Percentiles rank a stretch among this genome's conserved stretches.
Evolutionary conservation across 441 rosid genomes (phyloP).

Genomic region (California macrophylla): DNA sequence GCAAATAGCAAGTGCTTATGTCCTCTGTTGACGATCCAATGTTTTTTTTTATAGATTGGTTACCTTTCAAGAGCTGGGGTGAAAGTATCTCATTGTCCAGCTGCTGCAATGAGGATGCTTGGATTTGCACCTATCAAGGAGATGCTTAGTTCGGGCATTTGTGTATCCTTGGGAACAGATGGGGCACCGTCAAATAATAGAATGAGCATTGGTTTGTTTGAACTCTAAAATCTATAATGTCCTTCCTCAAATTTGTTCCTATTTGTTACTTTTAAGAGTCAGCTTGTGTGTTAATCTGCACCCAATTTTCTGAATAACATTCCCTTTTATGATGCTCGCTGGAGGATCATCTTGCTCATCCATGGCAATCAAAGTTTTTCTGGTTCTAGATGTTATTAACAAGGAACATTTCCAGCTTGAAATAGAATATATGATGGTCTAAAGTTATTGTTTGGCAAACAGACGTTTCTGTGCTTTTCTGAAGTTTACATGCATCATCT

Average conservation of each 20-base stretch:
- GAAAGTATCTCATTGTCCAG: conserved; percentile 71
- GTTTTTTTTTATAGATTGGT: conserved; percentile 37
- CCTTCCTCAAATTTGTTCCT: not conserved
- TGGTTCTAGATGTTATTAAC: not conserved
- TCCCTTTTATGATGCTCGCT: not conserved
- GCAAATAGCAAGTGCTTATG: not conserved
- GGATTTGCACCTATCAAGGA: conserved; percentile 57
- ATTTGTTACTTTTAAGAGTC: not conserved
- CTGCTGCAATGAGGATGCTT: conserved; percentile 73
- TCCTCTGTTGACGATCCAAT: not conserved
- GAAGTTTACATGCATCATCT: not conserved
- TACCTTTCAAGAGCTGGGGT: conserved; percentile 52
- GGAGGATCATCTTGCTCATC: not conserved
- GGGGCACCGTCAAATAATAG: conserved; percentile 77
- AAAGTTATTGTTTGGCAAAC: not conserved
- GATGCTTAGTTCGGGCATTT: conserved; percentile 53
- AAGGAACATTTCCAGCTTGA: not conserved
- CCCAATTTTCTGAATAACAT: not conserved
- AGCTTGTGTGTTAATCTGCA: conserved; percentile 4
- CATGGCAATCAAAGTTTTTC: not conserved
- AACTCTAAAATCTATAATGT: conserved; percentile 3
- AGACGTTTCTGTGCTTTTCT: not conserved
- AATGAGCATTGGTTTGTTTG: conserved; percentile 64
- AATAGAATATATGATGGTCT: not conserved
- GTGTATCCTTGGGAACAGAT: conserved; percentile 70